Conservation (phyloP, 768 basidiomycete genomes). For the Suillus spraguei region DNA sequence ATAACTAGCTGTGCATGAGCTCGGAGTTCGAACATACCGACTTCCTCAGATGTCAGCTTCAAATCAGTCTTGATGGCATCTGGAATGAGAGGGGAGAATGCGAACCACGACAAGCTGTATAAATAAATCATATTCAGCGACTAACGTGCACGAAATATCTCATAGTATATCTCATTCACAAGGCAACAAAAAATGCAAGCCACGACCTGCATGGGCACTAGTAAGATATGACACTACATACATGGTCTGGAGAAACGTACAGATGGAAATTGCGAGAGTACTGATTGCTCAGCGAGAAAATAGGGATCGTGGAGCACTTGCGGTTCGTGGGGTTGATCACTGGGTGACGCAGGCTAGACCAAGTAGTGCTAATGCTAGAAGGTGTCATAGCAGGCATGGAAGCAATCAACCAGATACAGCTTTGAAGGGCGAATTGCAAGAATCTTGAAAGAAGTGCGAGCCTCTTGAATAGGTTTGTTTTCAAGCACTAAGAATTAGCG, state of each 20-base stretch:
- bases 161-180: conserved; percentile 22
- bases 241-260: conserved; percentile 21
- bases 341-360: not conserved
- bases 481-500: not conserved
- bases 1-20: too few species aligned
- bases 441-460: not conserved
- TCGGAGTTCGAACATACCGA: conserved; percentile 30
- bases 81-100: conserved; percentile 62
- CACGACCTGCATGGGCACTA: conserved; percentile 27
- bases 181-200: conserved; percentile 55
- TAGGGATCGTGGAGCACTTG: conserved; percentile 53
- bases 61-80: conserved; percentile 58
- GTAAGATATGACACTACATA: conserved; percentile 27
- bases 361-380: not conserved
- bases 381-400: not conserved
- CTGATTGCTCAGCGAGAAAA: conserved; percentile 49
- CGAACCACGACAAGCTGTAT: conserved; percentile 50
- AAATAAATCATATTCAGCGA: conserved; percentile 23
- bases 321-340: conserved; percentile 51
- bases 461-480: not conserved
- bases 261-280: conserved; percentile 56
- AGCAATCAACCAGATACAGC: not conserved
- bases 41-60: conserved; percentile 46
- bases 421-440: not conserved
- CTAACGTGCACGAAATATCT: conserved; percentile 8